Evolutionary conservation across 2,329 filamentous ascomycete species (phyloP).

Genomic region (Aureobasidium leucospermi): DNA sequence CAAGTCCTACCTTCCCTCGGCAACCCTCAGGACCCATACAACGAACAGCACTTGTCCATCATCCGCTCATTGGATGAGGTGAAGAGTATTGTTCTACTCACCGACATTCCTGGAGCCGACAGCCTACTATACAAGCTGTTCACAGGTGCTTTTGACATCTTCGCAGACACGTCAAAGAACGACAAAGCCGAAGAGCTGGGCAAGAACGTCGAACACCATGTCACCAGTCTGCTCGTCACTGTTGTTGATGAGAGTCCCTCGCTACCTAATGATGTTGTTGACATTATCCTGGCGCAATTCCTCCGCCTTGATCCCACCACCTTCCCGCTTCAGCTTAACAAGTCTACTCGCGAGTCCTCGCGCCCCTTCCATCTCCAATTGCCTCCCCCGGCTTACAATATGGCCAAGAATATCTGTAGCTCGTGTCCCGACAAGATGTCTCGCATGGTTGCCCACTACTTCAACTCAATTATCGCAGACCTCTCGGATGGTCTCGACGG

Average conservation of each 20-base stretch:
- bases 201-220: slow-evolving; percentile 89
- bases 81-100: slow-evolving; percentile 87
- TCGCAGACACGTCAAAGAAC: slow-evolving; percentile 69
- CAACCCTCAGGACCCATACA: slow-evolving; percentile 82
- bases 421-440: slow-evolving; percentile 89
- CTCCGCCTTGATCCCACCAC: slow-evolving; percentile 70
- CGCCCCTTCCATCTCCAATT: slow-evolving; percentile 63
- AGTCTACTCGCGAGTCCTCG: slow-evolving; percentile 30
- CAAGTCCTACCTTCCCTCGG: slow-evolving; percentile 77
- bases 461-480: slow-evolving; percentile 92
- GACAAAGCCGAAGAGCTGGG: slow-evolving; percentile 73
- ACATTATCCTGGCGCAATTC: slow-evolving; percentile 93
- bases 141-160: slow-evolving; percentile 82
- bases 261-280: slow-evolving; percentile 74
- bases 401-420: slow-evolving; percentile 92
- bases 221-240: slow-evolving; percentile 76
- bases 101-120: slow-evolving; percentile 77
- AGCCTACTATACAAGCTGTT: slow-evolving; percentile 75
- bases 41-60: slow-evolving; percentile 87
- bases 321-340: slow-evolving; percentile 32
- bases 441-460: slow-evolving; percentile 89
- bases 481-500: slow-evolving; percentile 43
- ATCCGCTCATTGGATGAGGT: slow-evolving; percentile 82
- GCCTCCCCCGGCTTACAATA: slow-evolving; percentile 86
- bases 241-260: slow-evolving; percentile 78